Base-by-base conservation (phyloP, 306 rosid species). In the Inga laurina region DNA sequence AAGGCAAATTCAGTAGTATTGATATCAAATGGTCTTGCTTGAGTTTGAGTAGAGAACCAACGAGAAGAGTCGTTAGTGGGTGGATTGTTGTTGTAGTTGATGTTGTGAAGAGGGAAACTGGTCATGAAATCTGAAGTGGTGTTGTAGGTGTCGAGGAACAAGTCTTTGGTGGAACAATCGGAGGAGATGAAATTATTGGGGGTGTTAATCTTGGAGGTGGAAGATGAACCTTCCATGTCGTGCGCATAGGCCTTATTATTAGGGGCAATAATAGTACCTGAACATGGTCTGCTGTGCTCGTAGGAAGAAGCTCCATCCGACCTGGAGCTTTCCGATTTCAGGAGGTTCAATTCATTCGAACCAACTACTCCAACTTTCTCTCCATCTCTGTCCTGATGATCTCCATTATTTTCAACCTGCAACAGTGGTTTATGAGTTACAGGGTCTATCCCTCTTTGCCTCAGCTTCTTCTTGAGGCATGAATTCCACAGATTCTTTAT, bases 401-500 rank as follows among this genome's bases (percentile, higher is more conserved):
- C 92, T 66, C 82, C 84, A 67, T 81, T 87, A 66, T 82, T 87
- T 80, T 89, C 90, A 79, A 81, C 84, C 72, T 87, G 82, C 0
- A 75, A 24, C 18, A 95, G 84, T 78, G 92, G 95, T 35, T 91
- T 88, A 57, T 93, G 97, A 4, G 98, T 95, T 0, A 88, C 87
- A 61, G 98, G 98, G 88, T 95, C 98, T 80, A 95, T 88, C 62
- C 98, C 98, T 84, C 86, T 88, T 81, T 90, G 96, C 49, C 92
- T 84, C 48, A 95, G 90, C 85, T 91, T 95, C 83, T 95, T 95
- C 90, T 95, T 95, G 70, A 95, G 80, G 88, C 92, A 91, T 72
- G 98, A 93, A 75, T 95, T 95, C 97, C 97, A 93, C 30, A 91
- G 89, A 81, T 95, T 95, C 93, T 95, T 95, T 72, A 95, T 95